Evolutionary conservation across 352 stramenopile genomes (phyloP).

Genomic region (Globisporangium iwayamae): DNA sequence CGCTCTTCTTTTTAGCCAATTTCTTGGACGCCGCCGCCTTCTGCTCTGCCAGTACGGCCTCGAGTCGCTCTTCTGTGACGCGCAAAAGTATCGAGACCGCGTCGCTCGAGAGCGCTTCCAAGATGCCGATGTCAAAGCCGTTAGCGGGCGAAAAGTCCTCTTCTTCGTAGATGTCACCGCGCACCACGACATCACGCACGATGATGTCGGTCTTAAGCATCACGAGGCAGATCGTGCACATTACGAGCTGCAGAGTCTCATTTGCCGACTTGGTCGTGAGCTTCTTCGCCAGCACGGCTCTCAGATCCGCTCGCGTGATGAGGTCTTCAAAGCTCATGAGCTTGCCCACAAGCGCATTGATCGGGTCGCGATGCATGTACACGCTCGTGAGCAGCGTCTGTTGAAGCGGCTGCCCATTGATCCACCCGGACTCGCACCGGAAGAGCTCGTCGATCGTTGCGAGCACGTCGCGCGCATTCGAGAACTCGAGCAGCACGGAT

Average conservation of each 20-base stretch:
- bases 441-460: constrained; percentile 78
- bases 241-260: constrained; percentile 66
- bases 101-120: constrained; percentile 38
- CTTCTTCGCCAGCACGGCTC: constrained; percentile 25
- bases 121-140: constrained; percentile 52
- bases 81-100: constrained; percentile 37
- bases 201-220: constrained; percentile 76
- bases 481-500: constrained; percentile 52
- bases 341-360: constrained; percentile 62
- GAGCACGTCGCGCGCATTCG: constrained; percentile 61
- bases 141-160: constrained; percentile 90
- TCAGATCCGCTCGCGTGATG: constrained; percentile 22
- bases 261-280: constrained; percentile 27
- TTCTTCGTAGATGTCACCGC: constrained; percentile 95
- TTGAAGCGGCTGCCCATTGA: constrained; percentile 77
- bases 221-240: constrained; percentile 64
- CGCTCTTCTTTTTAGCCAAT: constrained; percentile 64
- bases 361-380: constrained; percentile 79
- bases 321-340: constrained; percentile 20
- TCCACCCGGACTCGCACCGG: constrained; percentile 74
- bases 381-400: constrained; percentile 90
- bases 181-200: constrained; percentile 80
- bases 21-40: constrained; percentile 39
- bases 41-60: constrained; percentile 37
- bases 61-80: constrained; percentile 44